Evolutionary conservation across 2,329 filamentous ascomycete genomes (phyloP).

Genomic region (Pseudopyricularia javanii): DNA sequence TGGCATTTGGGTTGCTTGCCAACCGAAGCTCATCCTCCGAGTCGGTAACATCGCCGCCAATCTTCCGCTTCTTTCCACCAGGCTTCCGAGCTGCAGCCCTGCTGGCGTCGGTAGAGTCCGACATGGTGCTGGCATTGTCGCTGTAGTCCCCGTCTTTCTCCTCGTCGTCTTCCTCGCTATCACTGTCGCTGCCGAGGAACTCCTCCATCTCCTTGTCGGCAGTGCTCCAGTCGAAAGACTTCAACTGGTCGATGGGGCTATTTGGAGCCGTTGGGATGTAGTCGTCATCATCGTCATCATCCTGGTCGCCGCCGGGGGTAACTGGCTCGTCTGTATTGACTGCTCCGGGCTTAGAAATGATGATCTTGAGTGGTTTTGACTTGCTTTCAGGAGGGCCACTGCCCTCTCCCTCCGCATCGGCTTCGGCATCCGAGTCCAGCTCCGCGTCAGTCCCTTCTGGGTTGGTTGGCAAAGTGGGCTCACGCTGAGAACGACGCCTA

Average conservation of each 20-base stretch:
- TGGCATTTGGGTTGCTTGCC: slow-evolving; percentile 16
- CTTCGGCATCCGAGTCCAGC: slow-evolving; percentile 15
- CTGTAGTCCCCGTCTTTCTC: slow-evolving; percentile 13
- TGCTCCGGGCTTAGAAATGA: slow-evolving; percentile 26
- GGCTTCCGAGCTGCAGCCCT: neutral
- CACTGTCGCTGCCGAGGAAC: slow-evolving; percentile 37
- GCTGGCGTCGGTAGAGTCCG: slow-evolving; percentile 10
- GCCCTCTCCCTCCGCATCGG: slow-evolving; percentile 12
- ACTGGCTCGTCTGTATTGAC: slow-evolving; percentile 15
- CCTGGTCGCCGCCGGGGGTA: slow-evolving; percentile 15
- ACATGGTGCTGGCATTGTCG: slow-evolving; percentile 3
- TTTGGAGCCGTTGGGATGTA: slow-evolving; percentile 28
- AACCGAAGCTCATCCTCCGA: neutral
- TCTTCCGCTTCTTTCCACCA: slow-evolving; percentile 4
- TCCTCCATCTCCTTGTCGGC: slow-evolving; percentile 65
- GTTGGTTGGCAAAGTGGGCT: slow-evolving; percentile 13
- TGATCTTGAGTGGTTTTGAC: slow-evolving; percentile 23
- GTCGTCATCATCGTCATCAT: slow-evolving; percentile 24
- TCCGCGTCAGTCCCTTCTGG: slow-evolving; percentile 16
- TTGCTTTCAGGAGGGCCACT: slow-evolving; percentile 11
- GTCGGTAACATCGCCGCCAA: slow-evolving; percentile 1
- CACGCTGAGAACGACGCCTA: slow-evolving; percentile 57
- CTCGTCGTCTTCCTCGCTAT: slow-evolving; percentile 20
- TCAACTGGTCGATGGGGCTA: slow-evolving; percentile 43
- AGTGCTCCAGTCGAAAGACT: slow-evolving; percentile 47